Base-by-base conservation (phyloP, 1,139 yeast genomes). In the Meyerozyma elateridarum region DNA sequence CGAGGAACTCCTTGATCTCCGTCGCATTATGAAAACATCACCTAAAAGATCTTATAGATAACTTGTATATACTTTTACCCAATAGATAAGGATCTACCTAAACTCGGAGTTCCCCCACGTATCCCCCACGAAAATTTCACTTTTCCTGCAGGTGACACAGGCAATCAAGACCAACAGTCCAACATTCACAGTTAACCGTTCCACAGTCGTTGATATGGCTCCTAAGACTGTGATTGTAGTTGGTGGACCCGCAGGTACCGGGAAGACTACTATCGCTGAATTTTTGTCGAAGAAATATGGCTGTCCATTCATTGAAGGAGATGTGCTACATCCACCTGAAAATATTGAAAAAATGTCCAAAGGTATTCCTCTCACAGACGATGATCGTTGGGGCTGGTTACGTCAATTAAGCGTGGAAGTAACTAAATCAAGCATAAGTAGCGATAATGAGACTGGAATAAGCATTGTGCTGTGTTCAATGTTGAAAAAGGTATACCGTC, bases 171-270 rank as follows among this genome's bases (percentile, higher is more conserved):
- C 24, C 24, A 12, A 21, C 24, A 21, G 13, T 3, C 11, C 11
- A 14, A 6, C 11, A 14, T 15, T 15, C 25, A 22, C 25, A 5
- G 15, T 22, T 12, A 15, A n/a, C 25, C 15, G 8, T 7, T 9
- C 24, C 11, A 9, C 24, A 21, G 12, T 21, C 11, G 24, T 21
- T 11, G 6, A 9, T 15, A 22, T 22, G 25, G 14, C 15, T 13
- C 12, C 11, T 12, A 24, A 15, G 12, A 24, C 27, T 15, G 63
- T 67, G 4, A 54, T 66, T 20, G 67, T 69, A 8, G 72, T 68
- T 12, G 95, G 93, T 2, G 98, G 98, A 0, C 95, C 97, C 2
- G 88, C 96, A 0, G 96, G 96, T 8, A 83, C 95, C 3, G 97
- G 97, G 2, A 89, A 89, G 54, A 71, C 93, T 20, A 85, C 96